Conservation (phyloP, 73 alveolate species). For the Tetrahymena malaccensis region DNA sequence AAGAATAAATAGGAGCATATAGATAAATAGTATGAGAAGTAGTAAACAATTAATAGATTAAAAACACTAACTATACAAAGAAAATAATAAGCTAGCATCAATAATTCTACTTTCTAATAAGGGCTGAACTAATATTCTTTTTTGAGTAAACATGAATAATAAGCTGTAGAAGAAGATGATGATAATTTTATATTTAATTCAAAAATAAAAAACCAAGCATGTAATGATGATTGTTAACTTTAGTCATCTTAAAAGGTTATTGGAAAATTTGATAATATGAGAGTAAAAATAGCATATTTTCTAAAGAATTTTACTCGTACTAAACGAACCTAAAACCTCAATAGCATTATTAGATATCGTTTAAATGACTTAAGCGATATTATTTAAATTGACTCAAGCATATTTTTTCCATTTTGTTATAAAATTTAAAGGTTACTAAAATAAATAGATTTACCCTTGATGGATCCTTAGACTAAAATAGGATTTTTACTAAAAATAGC, state of each 20-base stretch:
- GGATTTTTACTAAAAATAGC: neutral
- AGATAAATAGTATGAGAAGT: neutral
- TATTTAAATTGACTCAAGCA: neutral
- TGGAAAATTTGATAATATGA: neutral
- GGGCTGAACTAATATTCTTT: neutral
- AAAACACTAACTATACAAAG: neutral
- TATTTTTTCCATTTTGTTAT: neutral
- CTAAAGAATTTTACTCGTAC: neutral
- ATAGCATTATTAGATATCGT: neutral
- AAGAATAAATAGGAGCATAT: neutral
- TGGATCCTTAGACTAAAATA: neutral
- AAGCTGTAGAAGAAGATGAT: neutral
- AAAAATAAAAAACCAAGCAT: neutral
- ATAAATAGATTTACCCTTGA: neutral
- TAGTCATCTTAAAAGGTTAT: neutral
- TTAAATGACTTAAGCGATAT: neutral
- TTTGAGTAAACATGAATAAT: no score
- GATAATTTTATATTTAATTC: no score
- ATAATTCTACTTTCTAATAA: neutral
- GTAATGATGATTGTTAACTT: neutral
- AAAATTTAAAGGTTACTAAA: neutral
- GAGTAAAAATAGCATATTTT: neutral
- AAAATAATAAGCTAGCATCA: neutral
- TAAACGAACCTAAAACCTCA: neutral
- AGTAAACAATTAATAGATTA: no score